These are phyloP conservation scores for Penicillium sclerotiorum DNA, from an alignment of 2,329 filamentous ascomycete species.

Conservation along the genomic window DNA sequence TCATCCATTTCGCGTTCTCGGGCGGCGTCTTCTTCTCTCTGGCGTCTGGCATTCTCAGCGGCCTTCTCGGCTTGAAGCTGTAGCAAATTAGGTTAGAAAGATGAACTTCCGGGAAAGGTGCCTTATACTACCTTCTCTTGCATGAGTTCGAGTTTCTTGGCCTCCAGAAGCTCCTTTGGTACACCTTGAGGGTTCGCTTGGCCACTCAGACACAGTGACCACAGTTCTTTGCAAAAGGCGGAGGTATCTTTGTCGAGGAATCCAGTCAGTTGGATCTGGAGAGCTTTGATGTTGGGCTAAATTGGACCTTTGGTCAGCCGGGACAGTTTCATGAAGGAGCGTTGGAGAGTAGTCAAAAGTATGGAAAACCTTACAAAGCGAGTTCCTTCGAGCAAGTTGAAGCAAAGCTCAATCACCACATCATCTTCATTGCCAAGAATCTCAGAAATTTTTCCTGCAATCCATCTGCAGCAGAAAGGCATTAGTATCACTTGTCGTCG, in stretches of 20 bases:
- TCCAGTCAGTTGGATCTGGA: constrained; percentile 92
- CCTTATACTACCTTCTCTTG: constrained; percentile 76
- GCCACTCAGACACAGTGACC: constrained; percentile 87
- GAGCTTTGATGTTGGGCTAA: constrained; percentile 90
- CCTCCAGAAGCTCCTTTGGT: constrained; percentile 89
- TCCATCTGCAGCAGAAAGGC: constrained; percentile 70
- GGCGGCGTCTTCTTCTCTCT: constrained; percentile 70
- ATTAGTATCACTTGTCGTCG: constrained; percentile 13
- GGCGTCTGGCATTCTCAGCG: constrained; percentile 71
- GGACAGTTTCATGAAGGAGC: too few species aligned
- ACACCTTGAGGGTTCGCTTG: constrained; percentile 88
- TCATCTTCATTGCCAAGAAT: constrained; percentile 94
- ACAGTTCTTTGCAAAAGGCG: constrained; percentile 88
- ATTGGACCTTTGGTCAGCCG: too few species aligned
- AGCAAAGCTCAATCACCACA: constrained; percentile 85
- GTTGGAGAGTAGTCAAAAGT: too few species aligned
- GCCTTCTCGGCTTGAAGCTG: constrained; percentile 82
- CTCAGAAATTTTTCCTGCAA: constrained; percentile 80
- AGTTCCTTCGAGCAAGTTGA: constrained; percentile 69
- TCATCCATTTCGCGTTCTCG: constrained; percentile 72
- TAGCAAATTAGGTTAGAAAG: constrained; percentile 12
- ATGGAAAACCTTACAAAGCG: too few species aligned
- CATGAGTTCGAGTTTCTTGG: constrained; percentile 92
- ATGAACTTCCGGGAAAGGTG: too few species aligned
- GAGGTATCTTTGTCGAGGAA: constrained; percentile 93